These are phyloP conservation scores for Cystobasidium ongulense DNA, from an alignment of 768 basidiomycete species.

Conservation along the genomic window DNA sequence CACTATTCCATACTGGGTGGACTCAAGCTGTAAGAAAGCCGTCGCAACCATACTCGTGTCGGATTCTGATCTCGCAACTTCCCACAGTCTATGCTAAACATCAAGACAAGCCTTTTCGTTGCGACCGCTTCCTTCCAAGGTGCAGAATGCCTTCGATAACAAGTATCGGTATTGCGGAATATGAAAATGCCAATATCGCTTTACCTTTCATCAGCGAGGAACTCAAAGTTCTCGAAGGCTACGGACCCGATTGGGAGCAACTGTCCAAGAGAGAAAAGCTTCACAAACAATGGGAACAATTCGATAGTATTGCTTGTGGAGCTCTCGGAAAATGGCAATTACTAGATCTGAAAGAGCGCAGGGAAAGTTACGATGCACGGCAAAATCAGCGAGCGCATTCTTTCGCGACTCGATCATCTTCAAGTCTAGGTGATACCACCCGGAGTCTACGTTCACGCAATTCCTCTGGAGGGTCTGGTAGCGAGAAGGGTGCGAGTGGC, in stretches of 20 bases:
- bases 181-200: conserved; percentile 82
- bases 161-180: conserved; percentile 83
- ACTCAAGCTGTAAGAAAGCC: conserved; percentile 42
- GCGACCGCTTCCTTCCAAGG: conserved; percentile 72
- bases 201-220: conserved; percentile 52
- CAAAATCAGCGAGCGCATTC: neutral
- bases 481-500: conserved; percentile 5
- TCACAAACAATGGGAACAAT: neutral
- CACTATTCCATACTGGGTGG: conserved; percentile 46
- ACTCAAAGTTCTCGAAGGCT: conserved; percentile 50
- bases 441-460: neutral
- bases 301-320: conserved; percentile 21
- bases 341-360: conserved; percentile 11
- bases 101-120: conserved; percentile 48
- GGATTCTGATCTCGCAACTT: neutral
- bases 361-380: neutral
- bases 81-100: conserved; percentile 44
- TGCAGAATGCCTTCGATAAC: conserved; percentile 97
- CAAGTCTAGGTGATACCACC: neutral
- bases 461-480: conserved; percentile 1
- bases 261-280: conserved; percentile 26
- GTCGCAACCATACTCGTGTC: neutral
- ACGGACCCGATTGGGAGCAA: conserved; percentile 7
- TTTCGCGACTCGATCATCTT: neutral
- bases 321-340: conserved; percentile 9